Percentiles rank a stretch among this genome's conserved stretches.
Evolutionary conservation across 176 grass and related monocot genomes (phyloP).

Genomic region (Zea mays): Zm-B73-REFERENCE-NAM-5.0 NC_050101.1:167570501-167571000

Average conservation of each 20-base stretch:
- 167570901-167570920: not conserved
- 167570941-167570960: conserved; percentile 18
- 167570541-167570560: not conserved
- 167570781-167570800: not conserved
- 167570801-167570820: not conserved
- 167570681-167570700: not conserved
- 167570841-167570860: not conserved
- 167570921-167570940: not conserved
- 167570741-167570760: not conserved
- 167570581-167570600: not conserved
- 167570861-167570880: not conserved
- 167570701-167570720: not conserved
- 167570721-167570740: not conserved
- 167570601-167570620: not conserved
- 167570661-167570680: not conserved
- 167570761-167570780: not conserved
- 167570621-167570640: not conserved
- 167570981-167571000: not conserved
- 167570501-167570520: not conserved
- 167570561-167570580: not conserved
- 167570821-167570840: not conserved
- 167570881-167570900: not conserved
- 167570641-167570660: not conserved
- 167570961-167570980: conserved; percentile 8
- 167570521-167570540: not conserved